Percentiles rank a stretch among this genome's conserved stretches.
phyloP scores from a whole-genome alignment of 805 yeast genomes.

The Osmozyma mogii region DNA sequence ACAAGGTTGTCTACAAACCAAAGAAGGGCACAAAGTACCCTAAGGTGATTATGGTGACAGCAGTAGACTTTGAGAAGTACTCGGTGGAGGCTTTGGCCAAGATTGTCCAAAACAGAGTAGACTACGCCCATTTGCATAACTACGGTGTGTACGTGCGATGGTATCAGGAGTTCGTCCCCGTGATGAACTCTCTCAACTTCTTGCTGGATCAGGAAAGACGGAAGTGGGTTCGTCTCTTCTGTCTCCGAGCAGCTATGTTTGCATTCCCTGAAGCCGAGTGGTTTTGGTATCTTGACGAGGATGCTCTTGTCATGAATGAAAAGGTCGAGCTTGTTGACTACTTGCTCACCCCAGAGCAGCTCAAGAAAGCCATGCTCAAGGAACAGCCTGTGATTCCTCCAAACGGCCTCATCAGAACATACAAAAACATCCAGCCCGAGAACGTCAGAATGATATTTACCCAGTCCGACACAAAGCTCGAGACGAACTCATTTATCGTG shows the following conservation, averaged over 20 bases:
- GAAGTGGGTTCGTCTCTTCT: slow-evolving; percentile 57
- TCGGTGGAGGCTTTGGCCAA: slow-evolving; percentile 52
- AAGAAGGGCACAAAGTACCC: slow-evolving; percentile 38
- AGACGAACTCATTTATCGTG: slow-evolving; percentile 65
- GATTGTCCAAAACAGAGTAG: slow-evolving; percentile 78
- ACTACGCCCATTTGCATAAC: slow-evolving; percentile 73
- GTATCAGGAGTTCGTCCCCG: slow-evolving; percentile 73
- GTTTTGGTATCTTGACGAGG: slow-evolving; percentile 82
- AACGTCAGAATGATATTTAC: slow-evolving; percentile 57
- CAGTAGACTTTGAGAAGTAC: slow-evolving; percentile 65
- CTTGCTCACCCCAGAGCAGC: slow-evolving; percentile 49
- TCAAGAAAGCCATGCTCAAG: slow-evolving; percentile 56
- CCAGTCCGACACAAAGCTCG: slow-evolving; percentile 58
- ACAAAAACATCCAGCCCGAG: slow-evolving; percentile 47
- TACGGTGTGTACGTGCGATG: slow-evolving; percentile 83
- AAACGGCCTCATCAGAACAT: slow-evolving; percentile 60
- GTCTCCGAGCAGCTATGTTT: slow-evolving; percentile 81
- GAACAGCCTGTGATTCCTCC: slow-evolving; percentile 72
- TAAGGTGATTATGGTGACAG: slow-evolving; percentile 68
- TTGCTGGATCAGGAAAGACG: slow-evolving; percentile 35
- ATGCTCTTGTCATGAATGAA: slow-evolving; percentile 68
- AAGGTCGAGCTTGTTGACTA: slow-evolving; percentile 53
- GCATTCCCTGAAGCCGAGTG: slow-evolving; percentile 89
- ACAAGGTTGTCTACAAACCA: slow-evolving; percentile 45
- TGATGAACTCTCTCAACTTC: slow-evolving; percentile 37